Evolutionary conservation across 495 filamentous ascomycete species (phyloP).

Genomic region (Lasiosphaeris hirsuta): DNA sequence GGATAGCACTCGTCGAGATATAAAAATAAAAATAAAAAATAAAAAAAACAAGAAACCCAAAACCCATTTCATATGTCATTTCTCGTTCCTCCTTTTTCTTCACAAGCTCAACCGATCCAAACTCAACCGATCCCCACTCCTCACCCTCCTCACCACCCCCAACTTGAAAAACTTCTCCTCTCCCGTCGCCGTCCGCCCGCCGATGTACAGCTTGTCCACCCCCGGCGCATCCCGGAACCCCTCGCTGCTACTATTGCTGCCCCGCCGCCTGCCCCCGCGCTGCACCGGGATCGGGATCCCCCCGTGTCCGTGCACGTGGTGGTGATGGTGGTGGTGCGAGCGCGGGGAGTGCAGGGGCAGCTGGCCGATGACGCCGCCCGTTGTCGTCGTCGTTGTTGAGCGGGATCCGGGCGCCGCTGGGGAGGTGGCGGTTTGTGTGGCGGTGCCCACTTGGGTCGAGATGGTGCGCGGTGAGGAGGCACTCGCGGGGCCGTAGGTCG

Average conservation of each 20-base stretch:
- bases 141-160: constrained; percentile 52
- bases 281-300: constrained; percentile 39
- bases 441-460: constrained; percentile 14
- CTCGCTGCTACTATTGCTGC: constrained; percentile 74
- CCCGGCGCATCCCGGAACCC: constrained; percentile 74
- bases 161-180: constrained; percentile 85
- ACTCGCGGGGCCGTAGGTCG: constrained; percentile 11
- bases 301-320: not conserved
- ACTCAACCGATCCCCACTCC: constrained; percentile 54
- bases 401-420: constrained; percentile 34
- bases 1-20: not conserved
- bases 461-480: constrained; percentile 29
- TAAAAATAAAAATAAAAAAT: not conserved
- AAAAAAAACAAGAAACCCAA: not conserved
- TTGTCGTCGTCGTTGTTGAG: constrained; percentile 13
- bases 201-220: constrained; percentile 82
- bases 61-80: not conserved
- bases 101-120: constrained; percentile 56
- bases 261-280: constrained; percentile 53
- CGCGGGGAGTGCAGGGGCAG: constrained; percentile 44
- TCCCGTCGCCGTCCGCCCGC: constrained; percentile 76
- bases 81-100: constrained; percentile 10
- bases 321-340: constrained; percentile 28
- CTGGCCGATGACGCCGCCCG: constrained; percentile 40
- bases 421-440: constrained; percentile 28